Conservation (phyloP, 345 rosid species). For the Eutrema heterophyllum region DNA sequence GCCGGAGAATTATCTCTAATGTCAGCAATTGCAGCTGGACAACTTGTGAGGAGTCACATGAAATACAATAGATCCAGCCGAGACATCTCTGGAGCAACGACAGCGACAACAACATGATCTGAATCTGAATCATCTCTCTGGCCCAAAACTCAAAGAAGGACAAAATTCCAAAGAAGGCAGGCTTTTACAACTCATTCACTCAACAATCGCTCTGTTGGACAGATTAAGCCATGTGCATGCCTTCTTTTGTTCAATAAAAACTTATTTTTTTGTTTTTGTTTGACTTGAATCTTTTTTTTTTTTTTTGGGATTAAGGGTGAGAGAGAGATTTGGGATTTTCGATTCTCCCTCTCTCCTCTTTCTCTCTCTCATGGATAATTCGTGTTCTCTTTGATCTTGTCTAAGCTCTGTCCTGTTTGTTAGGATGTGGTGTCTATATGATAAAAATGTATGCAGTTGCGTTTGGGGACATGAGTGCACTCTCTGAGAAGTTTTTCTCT, state of each 20-base stretch:
- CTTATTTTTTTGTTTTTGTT: constrained; percentile 10
- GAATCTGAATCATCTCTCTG: background rate
- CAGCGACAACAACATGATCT: constrained; percentile 16
- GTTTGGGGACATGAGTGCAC: constrained; percentile 5
- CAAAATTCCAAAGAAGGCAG: constrained; percentile 12
- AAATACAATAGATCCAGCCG: constrained; percentile 83
- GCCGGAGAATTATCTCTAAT: constrained; percentile 83
- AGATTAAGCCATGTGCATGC: constrained; percentile 25
- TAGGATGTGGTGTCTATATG: constrained; percentile 22
- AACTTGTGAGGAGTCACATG: constrained; percentile 84
- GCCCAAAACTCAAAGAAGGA: background rate
- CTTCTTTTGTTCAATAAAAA: constrained; percentile 27
- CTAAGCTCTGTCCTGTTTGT: constrained; percentile 27
- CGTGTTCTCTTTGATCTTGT: constrained; percentile 25
- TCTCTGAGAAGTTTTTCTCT: background rate
- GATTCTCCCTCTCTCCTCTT: background rate
- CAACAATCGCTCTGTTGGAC: background rate
- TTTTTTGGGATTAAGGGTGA: background rate
- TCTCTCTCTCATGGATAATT: constrained; percentile 25
- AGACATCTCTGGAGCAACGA: constrained; percentile 43
- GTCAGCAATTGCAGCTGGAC: constrained; percentile 93
- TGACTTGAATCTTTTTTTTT: constrained; percentile 6
- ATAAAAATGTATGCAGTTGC: constrained; percentile 17
- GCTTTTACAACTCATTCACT: constrained; percentile 28
- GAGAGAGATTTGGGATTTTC: background rate